Conservation (phyloP, 805 yeast species). For the Hanseniaspora valbyensis region DNA sequence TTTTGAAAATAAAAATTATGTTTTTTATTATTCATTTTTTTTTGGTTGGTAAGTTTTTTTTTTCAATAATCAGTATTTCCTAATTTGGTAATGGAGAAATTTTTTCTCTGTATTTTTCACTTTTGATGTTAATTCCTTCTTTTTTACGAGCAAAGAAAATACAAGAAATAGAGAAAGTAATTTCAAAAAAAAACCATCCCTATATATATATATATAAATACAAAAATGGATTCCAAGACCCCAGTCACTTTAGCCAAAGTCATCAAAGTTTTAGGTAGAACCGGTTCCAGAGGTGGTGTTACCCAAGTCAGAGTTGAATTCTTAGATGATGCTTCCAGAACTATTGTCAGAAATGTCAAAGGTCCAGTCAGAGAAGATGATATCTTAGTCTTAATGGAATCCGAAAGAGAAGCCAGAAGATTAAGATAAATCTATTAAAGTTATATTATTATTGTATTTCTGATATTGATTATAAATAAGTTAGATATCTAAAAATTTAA, state of each 20-base stretch:
- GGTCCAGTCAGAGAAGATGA: slow-evolving; percentile 98
- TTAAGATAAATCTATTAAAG: slow-evolving; percentile 45
- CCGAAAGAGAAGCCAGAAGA: slow-evolving; percentile 99
- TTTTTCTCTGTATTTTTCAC: too few relatives aligned
- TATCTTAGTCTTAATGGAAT: slow-evolving; percentile 97
- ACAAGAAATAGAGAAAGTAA: too few relatives aligned
- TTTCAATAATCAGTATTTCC: neutral
- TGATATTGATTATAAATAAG: neutral
- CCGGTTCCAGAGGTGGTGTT: slow-evolving; percentile 99
- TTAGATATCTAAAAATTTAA: too few relatives aligned
- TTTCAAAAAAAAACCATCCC: slow-evolving; percentile 11
- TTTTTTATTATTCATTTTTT: too few relatives aligned
- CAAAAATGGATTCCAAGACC: slow-evolving; percentile 43
- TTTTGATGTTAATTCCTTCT: too few relatives aligned
- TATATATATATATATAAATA: slow-evolving; percentile 9
- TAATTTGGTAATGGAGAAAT: neutral
- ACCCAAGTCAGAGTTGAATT: slow-evolving; percentile 97
- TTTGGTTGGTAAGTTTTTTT: too few relatives aligned
- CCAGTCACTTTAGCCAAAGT: slow-evolving; percentile 99
- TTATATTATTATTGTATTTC: neutral
- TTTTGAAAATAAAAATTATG: too few relatives aligned
- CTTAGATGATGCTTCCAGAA: slow-evolving; percentile 89
- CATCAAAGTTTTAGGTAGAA: slow-evolving; percentile 98
- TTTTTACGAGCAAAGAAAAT: too few relatives aligned
- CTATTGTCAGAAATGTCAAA: slow-evolving; percentile 94